phyloP scores from a whole-genome alignment of 2,329 filamentous ascomycete genomes.

The Penicillium digitatum region DNA sequence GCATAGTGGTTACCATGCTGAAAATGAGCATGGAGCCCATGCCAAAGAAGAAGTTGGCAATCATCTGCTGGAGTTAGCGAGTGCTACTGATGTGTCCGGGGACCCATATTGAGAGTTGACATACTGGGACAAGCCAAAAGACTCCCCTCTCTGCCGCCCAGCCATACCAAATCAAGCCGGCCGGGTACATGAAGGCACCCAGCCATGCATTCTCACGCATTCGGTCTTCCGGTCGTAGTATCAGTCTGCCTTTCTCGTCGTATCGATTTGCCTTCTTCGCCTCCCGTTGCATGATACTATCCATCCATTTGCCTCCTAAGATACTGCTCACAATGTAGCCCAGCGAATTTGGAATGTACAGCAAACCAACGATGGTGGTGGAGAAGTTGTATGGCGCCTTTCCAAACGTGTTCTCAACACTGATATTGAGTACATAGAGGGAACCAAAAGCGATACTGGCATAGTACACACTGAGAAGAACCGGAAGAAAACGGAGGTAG shows the following conservation, averaged over 20 bases:
- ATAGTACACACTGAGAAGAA: conserved; percentile 68
- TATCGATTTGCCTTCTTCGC: conserved; percentile 66
- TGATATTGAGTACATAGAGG: conserved; percentile 74
- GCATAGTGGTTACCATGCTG: conserved; percentile 70
- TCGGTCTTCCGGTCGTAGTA: conserved; percentile 72
- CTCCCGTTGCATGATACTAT: conserved; percentile 73
- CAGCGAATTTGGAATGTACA: conserved; percentile 71
- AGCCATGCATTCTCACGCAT: conserved; percentile 81
- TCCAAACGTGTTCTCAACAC: conserved; percentile 67
- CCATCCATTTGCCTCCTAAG: conserved; percentile 72
- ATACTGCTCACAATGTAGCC: conserved; percentile 69
- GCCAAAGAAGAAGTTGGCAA: conserved; percentile 71
- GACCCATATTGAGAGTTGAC: conserved; percentile 12
- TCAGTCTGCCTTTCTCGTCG: conserved; percentile 61
- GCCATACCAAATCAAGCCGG: conserved; percentile 69
- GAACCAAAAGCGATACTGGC: conserved; percentile 71
- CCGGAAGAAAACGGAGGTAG: conserved; percentile 70
- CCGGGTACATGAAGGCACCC: conserved; percentile 66
- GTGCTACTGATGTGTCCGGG: background rate
- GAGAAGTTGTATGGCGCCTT: conserved; percentile 63
- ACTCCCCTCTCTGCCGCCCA: conserved; percentile 65
- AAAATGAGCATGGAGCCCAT: conserved; percentile 76
- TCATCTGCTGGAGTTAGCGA: conserved; percentile 36
- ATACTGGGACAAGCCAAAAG: conserved; percentile 57
- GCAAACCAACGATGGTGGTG: conserved; percentile 65